A percentile compares a stretch with the other conserved stretches of the same genome.
These are phyloP conservation scores for Gossypium thurberi DNA, from an alignment of 345 rosid genomes.

Conservation along the genomic window DNA sequence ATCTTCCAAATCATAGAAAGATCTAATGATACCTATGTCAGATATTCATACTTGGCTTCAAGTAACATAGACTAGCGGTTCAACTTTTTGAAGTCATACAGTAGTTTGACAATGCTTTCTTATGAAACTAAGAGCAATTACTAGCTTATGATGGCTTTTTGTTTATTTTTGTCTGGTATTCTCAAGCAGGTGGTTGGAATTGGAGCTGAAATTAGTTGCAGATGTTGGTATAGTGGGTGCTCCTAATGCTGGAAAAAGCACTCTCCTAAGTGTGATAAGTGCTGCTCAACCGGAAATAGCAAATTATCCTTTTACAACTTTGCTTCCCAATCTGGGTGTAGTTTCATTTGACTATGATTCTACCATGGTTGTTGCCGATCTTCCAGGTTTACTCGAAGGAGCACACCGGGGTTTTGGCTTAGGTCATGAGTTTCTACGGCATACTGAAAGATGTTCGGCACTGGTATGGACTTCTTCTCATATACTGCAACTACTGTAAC, in stretches of 20 bases:
- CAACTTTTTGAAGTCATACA: not conserved
- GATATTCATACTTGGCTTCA: no score
- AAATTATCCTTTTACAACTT: constrained; percentile 84
- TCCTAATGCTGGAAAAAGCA: constrained; percentile 96
- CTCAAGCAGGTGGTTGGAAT: constrained; percentile 80
- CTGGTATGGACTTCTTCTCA: constrained; percentile 48
- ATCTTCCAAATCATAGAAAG: no score
- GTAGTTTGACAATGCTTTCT: not conserved
- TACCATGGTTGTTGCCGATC: constrained; percentile 91
- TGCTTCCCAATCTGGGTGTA: constrained; percentile 94
- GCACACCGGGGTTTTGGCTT: constrained; percentile 91
- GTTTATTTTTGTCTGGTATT: constrained; percentile 12
- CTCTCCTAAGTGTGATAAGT: constrained; percentile 74
- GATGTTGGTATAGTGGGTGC: constrained; percentile 94
- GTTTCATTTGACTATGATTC: constrained; percentile 87
- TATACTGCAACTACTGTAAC: not conserved
- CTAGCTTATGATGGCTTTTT: not conserved
- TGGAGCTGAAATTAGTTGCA: constrained; percentile 85
- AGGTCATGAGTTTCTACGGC: constrained; percentile 85
- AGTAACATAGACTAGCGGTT: not conserved
- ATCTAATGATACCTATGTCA: no score
- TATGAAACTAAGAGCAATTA: not conserved
- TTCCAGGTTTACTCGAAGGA: constrained; percentile 97
- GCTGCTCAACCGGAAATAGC: constrained; percentile 89
- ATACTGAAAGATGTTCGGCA: constrained; percentile 93